phyloP scores from a whole-genome alignment of 2,329 filamentous ascomycete genomes.

The Trichoderma guizhouense region DNA sequence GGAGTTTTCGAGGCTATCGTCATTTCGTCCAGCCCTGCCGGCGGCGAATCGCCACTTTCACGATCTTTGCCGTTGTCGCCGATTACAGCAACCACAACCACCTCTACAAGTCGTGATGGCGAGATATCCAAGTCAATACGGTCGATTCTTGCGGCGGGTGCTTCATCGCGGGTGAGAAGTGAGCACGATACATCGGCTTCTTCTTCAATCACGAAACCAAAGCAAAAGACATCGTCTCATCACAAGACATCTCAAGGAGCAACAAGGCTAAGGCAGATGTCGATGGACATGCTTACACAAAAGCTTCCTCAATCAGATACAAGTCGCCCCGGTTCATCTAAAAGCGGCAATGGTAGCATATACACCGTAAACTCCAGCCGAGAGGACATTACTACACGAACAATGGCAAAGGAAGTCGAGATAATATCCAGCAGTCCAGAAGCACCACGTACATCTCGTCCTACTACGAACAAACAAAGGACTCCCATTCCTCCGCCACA shows the following conservation, averaged over 20 bases:
- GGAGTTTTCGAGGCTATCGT: slow-evolving; percentile 38
- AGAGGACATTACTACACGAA: slow-evolving; percentile 6
- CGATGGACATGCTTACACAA: slow-evolving; percentile 31
- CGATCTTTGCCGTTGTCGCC: slow-evolving; percentile 23
- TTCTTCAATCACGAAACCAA: not conserved
- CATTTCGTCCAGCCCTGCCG: slow-evolving; percentile 44
- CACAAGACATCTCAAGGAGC: slow-evolving; percentile 16
- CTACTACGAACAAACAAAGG: not conserved
- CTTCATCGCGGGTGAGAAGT: slow-evolving; percentile 24
- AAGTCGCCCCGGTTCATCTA: not conserved
- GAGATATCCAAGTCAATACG: slow-evolving; percentile 27
- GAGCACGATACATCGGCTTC: not conserved
- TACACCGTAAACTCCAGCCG: not conserved
- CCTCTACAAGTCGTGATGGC: slow-evolving; percentile 17
- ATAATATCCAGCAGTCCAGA: not conserved
- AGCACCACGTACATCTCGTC: not conserved
- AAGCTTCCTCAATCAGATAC: slow-evolving; percentile 12
- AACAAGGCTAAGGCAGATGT: slow-evolving; percentile 32
- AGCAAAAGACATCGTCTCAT: not conserved
- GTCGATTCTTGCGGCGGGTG: slow-evolving; percentile 24
- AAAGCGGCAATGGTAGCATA: not conserved
- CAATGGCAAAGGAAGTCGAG: slow-evolving; percentile 21
- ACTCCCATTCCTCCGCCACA: not conserved
- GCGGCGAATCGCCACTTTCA: slow-evolving; percentile 29
- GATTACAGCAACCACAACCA: slow-evolving; percentile 7